Conservation (phyloP, 495 filamentous ascomycete species). For the Bombardia bombarda region DNA sequence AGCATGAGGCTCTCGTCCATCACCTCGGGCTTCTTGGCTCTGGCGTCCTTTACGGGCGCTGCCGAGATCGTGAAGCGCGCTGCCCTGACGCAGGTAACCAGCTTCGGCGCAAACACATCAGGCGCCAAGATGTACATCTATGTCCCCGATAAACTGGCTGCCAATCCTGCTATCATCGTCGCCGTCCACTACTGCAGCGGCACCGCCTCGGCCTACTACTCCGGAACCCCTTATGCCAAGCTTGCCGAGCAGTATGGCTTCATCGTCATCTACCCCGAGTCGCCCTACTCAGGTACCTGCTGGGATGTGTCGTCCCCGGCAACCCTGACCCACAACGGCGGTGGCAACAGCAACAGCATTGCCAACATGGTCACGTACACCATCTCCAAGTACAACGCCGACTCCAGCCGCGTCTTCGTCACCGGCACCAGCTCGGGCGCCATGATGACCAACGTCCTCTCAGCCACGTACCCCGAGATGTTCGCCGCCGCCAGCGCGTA, state of each 20-base stretch:
- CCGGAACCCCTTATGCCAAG: slow-evolving; percentile 35
- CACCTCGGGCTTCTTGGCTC: slow-evolving; percentile 18
- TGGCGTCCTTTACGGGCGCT: slow-evolving; percentile 11
- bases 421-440: slow-evolving; percentile 48
- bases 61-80: slow-evolving; percentile 19
- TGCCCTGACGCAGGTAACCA: slow-evolving; percentile 25
- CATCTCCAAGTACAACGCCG: slow-evolving; percentile 38
- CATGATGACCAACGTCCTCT: slow-evolving; percentile 45
- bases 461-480: slow-evolving; percentile 49
- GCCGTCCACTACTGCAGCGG: slow-evolving; percentile 50
- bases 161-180: slow-evolving; percentile 37
- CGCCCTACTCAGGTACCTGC: slow-evolving; percentile 40
- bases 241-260: slow-evolving; percentile 47
- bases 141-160: slow-evolving; percentile 26
- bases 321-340: slow-evolving; percentile 49
- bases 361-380: slow-evolving; percentile 53
- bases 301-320: slow-evolving; percentile 53
- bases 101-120: slow-evolving; percentile 33
- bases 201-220: slow-evolving; percentile 42
- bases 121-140: slow-evolving; percentile 32
- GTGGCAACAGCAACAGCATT: slow-evolving; percentile 51
- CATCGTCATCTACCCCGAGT: slow-evolving; percentile 49
- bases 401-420: slow-evolving; percentile 42
- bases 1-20: slow-evolving; percentile 23
- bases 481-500: slow-evolving; percentile 50